A percentile compares a stretch with the other conserved stretches of the same genome.
phyloP scores from a whole-genome alignment of 1,139 yeast genomes.

The Magnusiomyces suaveolens region DNA sequence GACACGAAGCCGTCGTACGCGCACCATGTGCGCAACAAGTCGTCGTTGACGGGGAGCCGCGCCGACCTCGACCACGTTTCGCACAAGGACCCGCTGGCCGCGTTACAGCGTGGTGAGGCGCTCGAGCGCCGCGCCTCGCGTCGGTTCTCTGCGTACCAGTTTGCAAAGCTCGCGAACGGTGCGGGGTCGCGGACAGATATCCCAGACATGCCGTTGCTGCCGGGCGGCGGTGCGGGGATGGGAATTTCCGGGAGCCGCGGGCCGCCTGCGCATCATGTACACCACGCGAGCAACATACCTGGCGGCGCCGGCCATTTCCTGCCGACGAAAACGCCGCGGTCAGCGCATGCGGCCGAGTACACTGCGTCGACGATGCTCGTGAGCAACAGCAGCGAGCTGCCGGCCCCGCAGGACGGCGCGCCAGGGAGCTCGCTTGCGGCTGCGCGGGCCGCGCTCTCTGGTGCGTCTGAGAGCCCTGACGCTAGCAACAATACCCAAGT shows the following conservation, averaged over 20 bases:
- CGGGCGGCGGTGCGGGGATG: constrained; percentile 1
- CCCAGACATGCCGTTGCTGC: constrained; percentile 14
- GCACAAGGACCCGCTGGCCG: constrained; percentile 50
- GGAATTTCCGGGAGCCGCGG: not conserved
- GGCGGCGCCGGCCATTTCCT: constrained; percentile 17
- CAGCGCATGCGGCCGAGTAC: constrained; percentile 23
- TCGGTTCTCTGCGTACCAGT: constrained; percentile 87
- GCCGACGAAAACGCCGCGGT: constrained; percentile 25
- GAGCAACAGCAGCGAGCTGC: constrained; percentile 11
- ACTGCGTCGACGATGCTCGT: constrained; percentile 20
- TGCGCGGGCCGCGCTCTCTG: not conserved
- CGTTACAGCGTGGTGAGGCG: constrained; percentile 70
- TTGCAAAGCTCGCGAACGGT: constrained; percentile 60
- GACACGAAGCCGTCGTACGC: too few species aligned
- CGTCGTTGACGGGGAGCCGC: constrained; percentile 1
- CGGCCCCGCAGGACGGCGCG: not conserved
- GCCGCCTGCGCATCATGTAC: not conserved
- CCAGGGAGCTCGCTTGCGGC: constrained; percentile 3
- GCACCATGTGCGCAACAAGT: constrained; percentile 2
- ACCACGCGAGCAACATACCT: too few species aligned
- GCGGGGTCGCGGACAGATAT: constrained; percentile 8
- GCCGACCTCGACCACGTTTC: constrained; percentile 4
- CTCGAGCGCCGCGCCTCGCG: constrained; percentile 86
- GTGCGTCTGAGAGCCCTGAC: not conserved
- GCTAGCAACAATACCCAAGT: not conserved